phyloP scores from a whole-genome alignment of 2,329 filamentous ascomycete species.

The Penicillium polonicum region DNA sequence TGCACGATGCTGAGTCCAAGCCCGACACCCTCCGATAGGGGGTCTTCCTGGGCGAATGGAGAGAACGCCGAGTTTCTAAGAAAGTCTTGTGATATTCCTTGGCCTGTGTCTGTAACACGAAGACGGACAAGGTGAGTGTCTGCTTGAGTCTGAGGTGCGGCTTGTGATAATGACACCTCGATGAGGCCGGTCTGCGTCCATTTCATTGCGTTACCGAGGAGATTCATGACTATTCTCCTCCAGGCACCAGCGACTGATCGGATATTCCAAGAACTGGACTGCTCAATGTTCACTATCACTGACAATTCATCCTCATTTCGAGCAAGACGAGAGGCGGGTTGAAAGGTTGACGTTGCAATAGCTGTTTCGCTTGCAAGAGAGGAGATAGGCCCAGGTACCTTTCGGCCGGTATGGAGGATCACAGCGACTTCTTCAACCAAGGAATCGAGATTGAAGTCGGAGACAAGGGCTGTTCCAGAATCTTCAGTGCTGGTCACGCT shows the following conservation, averaged over 20 bases:
- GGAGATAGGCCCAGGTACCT: constrained; percentile 10
- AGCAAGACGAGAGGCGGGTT: neutral
- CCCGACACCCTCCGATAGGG: constrained; percentile 59
- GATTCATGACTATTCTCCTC: constrained; percentile 39
- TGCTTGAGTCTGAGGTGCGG: constrained; percentile 6
- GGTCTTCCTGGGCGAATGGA: constrained; percentile 63
- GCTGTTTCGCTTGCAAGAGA: constrained; percentile 15
- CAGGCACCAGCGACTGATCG: constrained; percentile 32
- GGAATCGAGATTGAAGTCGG: constrained; percentile 34
- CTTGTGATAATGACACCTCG: constrained; percentile 29
- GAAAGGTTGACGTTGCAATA: neutral
- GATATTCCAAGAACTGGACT: constrained; percentile 31
- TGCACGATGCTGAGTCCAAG: constrained; percentile 64
- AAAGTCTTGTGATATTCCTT: constrained; percentile 61
- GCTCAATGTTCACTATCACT: constrained; percentile 32
- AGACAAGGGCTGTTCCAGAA: constrained; percentile 25
- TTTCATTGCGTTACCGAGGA: constrained; percentile 40
- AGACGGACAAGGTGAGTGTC: constrained; percentile 30
- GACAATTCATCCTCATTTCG: constrained; percentile 19
- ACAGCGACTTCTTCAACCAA: constrained; percentile 34
- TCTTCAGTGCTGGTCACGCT: constrained; percentile 9
- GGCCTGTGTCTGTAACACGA: constrained; percentile 60
- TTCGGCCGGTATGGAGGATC: constrained; percentile 31
- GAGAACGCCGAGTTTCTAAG: constrained; percentile 58
- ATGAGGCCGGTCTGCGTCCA: constrained; percentile 37